Percentiles rank a stretch among this genome's conserved stretches.
phyloP scores from a whole-genome alignment of 2,329 filamentous ascomycete genomes.

The Ceratocystis lukuohia region DNA sequence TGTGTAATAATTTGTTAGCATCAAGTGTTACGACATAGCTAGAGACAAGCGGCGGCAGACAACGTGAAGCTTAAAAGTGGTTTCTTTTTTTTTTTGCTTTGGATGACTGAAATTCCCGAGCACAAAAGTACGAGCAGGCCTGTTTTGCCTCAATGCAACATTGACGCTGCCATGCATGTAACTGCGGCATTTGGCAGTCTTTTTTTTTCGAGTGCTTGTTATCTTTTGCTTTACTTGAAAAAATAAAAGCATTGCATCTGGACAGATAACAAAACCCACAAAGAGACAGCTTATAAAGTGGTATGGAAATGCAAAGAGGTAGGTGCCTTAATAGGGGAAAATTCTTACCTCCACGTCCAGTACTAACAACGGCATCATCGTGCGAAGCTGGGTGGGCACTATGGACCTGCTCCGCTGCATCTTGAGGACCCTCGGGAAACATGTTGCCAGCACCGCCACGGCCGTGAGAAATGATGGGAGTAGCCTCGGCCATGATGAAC shows the following conservation, averaged over 20 bases:
- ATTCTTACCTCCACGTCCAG: slow-evolving; percentile 43
- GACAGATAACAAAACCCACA: not conserved
- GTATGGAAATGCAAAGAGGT: not conserved
- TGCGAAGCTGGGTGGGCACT: slow-evolving; percentile 41
- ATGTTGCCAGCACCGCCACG: slow-evolving; percentile 51
- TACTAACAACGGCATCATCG: slow-evolving; percentile 44
- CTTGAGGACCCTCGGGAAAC: slow-evolving; percentile 41
- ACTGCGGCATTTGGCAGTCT: not conserved
- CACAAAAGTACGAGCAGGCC: slow-evolving; percentile 9
- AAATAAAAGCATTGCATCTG: not conserved
- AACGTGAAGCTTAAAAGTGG: not conserved
- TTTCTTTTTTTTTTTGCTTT: too few relatives aligned
- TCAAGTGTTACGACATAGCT: not conserved
- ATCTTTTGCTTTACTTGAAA: not conserved
- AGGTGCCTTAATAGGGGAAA: not conserved
- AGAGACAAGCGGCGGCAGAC: not conserved
- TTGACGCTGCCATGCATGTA: not conserved
- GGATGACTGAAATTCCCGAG: too few relatives aligned
- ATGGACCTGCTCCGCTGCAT: slow-evolving; percentile 48
- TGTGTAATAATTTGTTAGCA: slow-evolving; percentile 24
- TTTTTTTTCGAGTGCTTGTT: not conserved
- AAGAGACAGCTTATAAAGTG: not conserved
- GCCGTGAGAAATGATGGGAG: slow-evolving; percentile 39
- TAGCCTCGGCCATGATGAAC: slow-evolving; percentile 24
- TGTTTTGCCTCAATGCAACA: slow-evolving; percentile 4